These are phyloP conservation scores for Tetrapisispora fleetii DNA, from an alignment of 805 yeast species.

Conservation along the genomic window DNA sequence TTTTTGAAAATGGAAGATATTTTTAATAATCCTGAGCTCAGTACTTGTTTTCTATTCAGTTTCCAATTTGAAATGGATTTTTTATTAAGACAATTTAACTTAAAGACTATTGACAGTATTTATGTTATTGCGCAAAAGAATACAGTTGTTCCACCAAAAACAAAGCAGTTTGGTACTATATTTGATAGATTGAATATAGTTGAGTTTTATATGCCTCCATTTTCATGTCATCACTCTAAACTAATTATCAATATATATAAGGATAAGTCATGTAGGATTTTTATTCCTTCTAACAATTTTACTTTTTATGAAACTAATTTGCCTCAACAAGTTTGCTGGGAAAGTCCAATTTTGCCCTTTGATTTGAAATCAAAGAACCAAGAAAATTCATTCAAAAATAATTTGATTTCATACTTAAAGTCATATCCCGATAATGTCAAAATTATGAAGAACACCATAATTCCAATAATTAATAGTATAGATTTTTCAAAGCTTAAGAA, in stretches of 20 bases:
- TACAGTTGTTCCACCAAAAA: constrained; percentile 21
- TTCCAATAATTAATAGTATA: constrained; percentile 22
- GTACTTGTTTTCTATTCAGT: constrained; percentile 38
- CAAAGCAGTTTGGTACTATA: constrained; percentile 4
- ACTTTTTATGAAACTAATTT: constrained; percentile 43
- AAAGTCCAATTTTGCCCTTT: constrained; percentile 36
- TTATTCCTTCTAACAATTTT: constrained; percentile 51
- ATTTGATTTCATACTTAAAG: constrained; percentile 36
- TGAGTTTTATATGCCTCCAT: constrained; percentile 31
- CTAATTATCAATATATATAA: constrained; percentile 49
- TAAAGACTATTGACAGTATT: constrained; percentile 10
- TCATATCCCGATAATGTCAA: constrained; percentile 32
- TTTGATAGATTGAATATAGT: constrained; percentile 13
- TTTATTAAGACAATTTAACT: constrained; percentile 27
- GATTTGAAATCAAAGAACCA: neutral
- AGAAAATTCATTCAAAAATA: constrained; percentile 33
- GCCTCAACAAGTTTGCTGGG: constrained; percentile 62
- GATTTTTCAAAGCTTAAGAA: constrained; percentile 29
- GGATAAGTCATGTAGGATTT: constrained; percentile 39
- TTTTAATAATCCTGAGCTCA: constrained; percentile 28
- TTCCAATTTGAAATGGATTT: constrained; percentile 37
- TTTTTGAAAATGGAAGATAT: constrained; percentile 25
- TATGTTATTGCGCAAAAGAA: constrained; percentile 28
- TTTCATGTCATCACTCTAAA: constrained; percentile 54
- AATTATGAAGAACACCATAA: constrained; percentile 17